These are phyloP conservation scores for Fusarium stilboides DNA, from an alignment of 2,329 filamentous ascomycete genomes.

Conservation along the genomic window DNA sequence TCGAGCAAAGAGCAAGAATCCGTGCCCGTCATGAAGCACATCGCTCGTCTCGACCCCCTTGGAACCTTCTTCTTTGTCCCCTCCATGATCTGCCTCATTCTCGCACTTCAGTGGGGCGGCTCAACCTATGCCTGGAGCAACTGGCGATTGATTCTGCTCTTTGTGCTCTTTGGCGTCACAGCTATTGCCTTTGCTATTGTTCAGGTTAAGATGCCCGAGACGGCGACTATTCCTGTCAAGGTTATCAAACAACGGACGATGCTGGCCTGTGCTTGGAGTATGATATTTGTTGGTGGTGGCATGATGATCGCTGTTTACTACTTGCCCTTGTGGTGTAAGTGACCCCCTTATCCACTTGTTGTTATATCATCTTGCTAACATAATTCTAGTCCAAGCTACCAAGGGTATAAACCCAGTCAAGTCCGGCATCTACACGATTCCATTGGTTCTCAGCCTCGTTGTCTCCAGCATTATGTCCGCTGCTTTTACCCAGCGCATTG, in stretches of 20 bases:
- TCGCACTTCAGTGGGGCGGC: slow-evolving; percentile 76
- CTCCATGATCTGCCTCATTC: slow-evolving; percentile 70
- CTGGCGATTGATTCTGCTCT: slow-evolving; percentile 68
- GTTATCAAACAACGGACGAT: slow-evolving; percentile 71
- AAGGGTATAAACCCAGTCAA: slow-evolving; percentile 66
- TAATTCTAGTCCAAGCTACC: slow-evolving; percentile 67
- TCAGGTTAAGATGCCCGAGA: slow-evolving; percentile 68
- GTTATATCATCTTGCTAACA: slow-evolving; percentile 33
- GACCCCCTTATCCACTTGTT: background rate
- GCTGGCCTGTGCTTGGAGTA: slow-evolving; percentile 62
- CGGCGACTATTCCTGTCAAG: slow-evolving; percentile 69
- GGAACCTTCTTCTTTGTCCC: slow-evolving; percentile 74
- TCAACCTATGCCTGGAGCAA: slow-evolving; percentile 66
- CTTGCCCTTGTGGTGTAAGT: slow-evolving; percentile 69
- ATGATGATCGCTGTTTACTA: slow-evolving; percentile 72
- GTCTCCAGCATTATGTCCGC: slow-evolving; percentile 66
- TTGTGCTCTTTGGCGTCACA: slow-evolving; percentile 65
- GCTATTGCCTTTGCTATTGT: slow-evolving; percentile 65
- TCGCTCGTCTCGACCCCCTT: slow-evolving; percentile 70
- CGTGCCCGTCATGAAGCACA: slow-evolving; percentile 58
- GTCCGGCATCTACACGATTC: slow-evolving; percentile 71
- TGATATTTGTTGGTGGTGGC: slow-evolving; percentile 63
- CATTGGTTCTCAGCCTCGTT: slow-evolving; percentile 70
- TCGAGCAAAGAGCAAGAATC: slow-evolving; percentile 54
- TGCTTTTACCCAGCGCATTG: slow-evolving; percentile 65